Conservation (phyloP, 495 filamentous ascomycete species). For the Neurospora sublineolata region DNA sequence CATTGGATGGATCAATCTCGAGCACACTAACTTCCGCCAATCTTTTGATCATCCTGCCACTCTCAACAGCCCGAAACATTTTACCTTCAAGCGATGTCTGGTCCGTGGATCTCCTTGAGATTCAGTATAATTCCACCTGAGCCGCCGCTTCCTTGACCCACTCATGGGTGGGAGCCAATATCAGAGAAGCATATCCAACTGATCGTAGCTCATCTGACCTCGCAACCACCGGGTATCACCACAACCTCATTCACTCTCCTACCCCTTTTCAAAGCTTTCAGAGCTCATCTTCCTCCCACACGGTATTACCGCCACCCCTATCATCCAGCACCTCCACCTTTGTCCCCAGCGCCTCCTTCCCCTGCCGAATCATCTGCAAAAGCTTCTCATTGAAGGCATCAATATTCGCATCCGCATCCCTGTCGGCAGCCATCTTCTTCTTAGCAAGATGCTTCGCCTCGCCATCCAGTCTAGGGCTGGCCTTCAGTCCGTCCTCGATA, state of each 20-base stretch:
- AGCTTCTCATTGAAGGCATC: slow-evolving; percentile 66
- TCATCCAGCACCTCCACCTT: slow-evolving; percentile 51
- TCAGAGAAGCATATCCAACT: neutral
- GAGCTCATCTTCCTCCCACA: slow-evolving; percentile 31
- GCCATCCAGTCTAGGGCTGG: slow-evolving; percentile 32
- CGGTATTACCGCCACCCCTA: slow-evolving; percentile 37
- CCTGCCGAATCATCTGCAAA: slow-evolving; percentile 76
- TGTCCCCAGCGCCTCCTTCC: slow-evolving; percentile 74
- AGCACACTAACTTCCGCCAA: neutral
- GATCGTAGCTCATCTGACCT: neutral
- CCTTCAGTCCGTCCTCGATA: slow-evolving; percentile 17
- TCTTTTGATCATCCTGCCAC: neutral
- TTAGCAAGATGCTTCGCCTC: slow-evolving; percentile 61
- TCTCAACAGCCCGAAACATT: neutral
- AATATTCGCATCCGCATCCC: slow-evolving; percentile 68
- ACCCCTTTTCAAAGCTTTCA: neutral
- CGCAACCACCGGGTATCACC: neutral
- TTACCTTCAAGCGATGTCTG: neutral
- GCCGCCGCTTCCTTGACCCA: neutral
- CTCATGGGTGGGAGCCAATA: neutral
- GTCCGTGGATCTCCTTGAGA: neutral
- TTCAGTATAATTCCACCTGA: neutral
- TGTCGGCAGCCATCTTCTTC: slow-evolving; percentile 54
- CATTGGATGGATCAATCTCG: neutral
- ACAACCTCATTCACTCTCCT: neutral